Conservation (phyloP, 2,329 filamentous ascomycete species). For the Grosmannia serpens region DNA sequence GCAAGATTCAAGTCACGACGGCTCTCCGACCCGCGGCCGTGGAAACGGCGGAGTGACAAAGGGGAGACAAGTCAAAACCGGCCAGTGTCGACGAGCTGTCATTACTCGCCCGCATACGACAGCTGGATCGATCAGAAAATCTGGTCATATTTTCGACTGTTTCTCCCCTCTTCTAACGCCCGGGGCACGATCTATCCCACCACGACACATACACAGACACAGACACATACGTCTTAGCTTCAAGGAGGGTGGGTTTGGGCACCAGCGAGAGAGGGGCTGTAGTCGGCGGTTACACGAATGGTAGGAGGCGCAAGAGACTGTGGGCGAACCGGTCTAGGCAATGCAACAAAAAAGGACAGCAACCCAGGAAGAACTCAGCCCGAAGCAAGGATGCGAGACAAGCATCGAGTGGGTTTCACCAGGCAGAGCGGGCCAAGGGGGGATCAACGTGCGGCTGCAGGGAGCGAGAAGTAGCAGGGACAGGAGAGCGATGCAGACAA, state of each 20-base stretch:
- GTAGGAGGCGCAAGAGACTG: neutral
- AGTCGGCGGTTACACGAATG: neutral
- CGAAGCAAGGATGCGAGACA: neutral
- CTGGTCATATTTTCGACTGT: neutral
- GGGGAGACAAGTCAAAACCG: neutral
- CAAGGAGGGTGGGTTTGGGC: neutral
- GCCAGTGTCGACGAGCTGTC: neutral
- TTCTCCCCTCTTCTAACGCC: neutral
- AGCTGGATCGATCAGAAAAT: slow-evolving; percentile 2
- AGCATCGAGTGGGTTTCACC: neutral
- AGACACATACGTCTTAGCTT: neutral
- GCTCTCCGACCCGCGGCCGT: neutral
- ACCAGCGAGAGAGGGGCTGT: neutral
- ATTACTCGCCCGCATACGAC: slow-evolving; percentile 2
- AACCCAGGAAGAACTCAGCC: neutral
- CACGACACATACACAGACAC: neutral
- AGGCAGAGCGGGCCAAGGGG: neutral
- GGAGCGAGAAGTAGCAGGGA: neutral
- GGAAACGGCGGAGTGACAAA: neutral
- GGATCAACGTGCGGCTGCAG: neutral
- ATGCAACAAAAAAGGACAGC: neutral
- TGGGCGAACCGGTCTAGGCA: neutral
- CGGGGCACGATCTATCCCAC: neutral
- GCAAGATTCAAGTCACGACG: neutral
- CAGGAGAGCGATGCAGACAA: neutral